A percentile compares a stretch with the other conserved stretches of the same genome.
Conservation (phyloP, 1,284 basidiomycete species). For the Mycosarcoma mackinlayi region DNA sequence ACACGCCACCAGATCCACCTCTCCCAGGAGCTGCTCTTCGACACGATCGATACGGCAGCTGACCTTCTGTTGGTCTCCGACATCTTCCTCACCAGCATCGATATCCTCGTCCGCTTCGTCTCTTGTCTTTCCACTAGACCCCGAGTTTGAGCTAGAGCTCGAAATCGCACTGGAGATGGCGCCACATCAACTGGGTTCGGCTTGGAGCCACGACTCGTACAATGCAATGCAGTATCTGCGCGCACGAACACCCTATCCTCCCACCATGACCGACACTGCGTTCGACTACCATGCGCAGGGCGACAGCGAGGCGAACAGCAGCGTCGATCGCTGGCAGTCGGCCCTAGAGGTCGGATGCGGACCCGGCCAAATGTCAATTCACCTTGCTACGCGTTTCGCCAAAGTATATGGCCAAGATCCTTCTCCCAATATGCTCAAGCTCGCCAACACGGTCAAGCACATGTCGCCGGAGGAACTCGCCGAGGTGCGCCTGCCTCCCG, state of each 20-base stretch:
- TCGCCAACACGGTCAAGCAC: conserved; percentile 45
- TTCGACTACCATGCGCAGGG: conserved; percentile 39
- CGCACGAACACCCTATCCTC: conserved; percentile 43
- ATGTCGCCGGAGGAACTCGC: conserved; percentile 40
- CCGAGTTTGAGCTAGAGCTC: conserved; percentile 41
- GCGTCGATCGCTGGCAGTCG: conserved; percentile 24
- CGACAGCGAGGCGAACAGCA: conserved; percentile 2
- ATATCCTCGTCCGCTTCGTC: conserved; percentile 17
- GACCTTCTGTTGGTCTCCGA: neutral
- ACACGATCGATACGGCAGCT: conserved; percentile 13
- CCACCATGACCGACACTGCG: conserved; percentile 33
- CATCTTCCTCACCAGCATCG: conserved; percentile 2
- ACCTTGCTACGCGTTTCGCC: conserved; percentile 39
- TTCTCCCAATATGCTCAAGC: conserved; percentile 44
- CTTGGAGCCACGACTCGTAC: conserved; percentile 45
- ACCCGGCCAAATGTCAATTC: conserved; percentile 47
- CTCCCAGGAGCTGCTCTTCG: conserved; percentile 11
- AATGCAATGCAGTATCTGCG: conserved; percentile 42
- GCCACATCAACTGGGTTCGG: conserved; percentile 35
- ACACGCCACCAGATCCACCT: neutral
- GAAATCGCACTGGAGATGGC: conserved; percentile 45
- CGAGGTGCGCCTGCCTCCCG: conserved; percentile 22
- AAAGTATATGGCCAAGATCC: conserved; percentile 41
- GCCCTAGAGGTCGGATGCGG: conserved; percentile 48
- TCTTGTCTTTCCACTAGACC: conserved; percentile 31